A percentile compares a stretch with the other conserved stretches of the same genome.
Conservation (phyloP, 2,329 filamentous ascomycete species). For the Colletotrichum sp. region DNA sequence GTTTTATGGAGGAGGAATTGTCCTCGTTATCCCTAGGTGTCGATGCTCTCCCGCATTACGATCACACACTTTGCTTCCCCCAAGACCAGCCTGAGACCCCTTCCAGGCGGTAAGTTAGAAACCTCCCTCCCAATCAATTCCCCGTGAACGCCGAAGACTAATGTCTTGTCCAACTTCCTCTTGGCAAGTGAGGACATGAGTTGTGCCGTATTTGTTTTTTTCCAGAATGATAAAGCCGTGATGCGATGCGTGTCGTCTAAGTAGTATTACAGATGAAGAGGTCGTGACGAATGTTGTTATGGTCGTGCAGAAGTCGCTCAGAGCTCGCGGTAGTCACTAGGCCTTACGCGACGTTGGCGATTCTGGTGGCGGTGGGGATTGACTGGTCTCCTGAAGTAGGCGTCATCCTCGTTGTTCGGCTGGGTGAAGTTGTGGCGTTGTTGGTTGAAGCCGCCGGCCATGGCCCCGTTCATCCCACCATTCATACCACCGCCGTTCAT, state of each 20-base stretch:
- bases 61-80: background rate
- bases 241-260: conserved; percentile 12
- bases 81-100: background rate
- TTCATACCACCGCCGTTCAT: conserved; percentile 37
- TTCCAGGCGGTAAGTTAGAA: background rate
- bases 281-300: background rate
- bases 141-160: conserved; percentile 6
- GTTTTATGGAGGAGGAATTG: background rate
- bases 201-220: conserved; percentile 8
- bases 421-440: conserved; percentile 45
- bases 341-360: conserved; percentile 77
- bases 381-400: conserved; percentile 94
- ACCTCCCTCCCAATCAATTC: background rate
- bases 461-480: conserved; percentile 25
- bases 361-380: conserved; percentile 92
- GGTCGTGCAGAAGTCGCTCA: conserved; percentile 38
- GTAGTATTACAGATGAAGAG: conserved; percentile 4
- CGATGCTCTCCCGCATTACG: background rate
- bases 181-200: background rate
- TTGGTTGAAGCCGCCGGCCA: conserved; percentile 24
- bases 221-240: conserved; percentile 10
- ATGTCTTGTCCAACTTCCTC: conserved; percentile 9
- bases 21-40: background rate
- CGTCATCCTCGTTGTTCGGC: conserved; percentile 78
- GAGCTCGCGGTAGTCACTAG: conserved; percentile 90